Evolutionary conservation across 2,329 filamentous ascomycete species (phyloP), one percentile per base, ranked within the genome.

Genomic region (Blumeriella jaapii): DNA sequence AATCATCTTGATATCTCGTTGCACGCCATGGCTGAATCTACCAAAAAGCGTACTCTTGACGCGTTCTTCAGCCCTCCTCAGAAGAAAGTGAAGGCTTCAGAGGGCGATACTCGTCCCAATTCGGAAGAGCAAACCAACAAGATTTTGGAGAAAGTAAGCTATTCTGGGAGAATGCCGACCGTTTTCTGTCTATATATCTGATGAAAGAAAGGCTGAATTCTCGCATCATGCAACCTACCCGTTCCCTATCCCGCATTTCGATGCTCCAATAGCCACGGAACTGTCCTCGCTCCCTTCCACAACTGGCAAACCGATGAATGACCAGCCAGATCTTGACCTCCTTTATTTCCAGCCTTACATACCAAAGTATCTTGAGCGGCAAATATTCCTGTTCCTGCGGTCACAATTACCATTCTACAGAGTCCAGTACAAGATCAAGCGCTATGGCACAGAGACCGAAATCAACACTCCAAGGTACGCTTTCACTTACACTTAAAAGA

Each of bases 331-430:
- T 44, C 65, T 87, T 0, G 78, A 87, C 52, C 63, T 89, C 0
- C 58, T 87, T 6, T 83, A 83, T 57, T 87, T 79, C 53, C 68
- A 83, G 48, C 81, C 82, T 0, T 87, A 81, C 44, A 66, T 87
- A 3, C 69, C 77, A 0, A 59, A 63, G 2, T 56, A 65, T 9
- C 62, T 72, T 8, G 64, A 72, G 13, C 63, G 65, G 3, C 62
- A 71, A 3, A 57, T 85, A 0, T 89, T 87, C 56, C 60, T 73
- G 10, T 85, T 85, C 50, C 65, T 89, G 2, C 71, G 82, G 1
- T 58, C 64, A n/a, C 68, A 80, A 41, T 59, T 89, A 1, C 79
- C 79, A 6, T 87, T 86, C 58, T 84, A 86, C 50, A 69, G 79
- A 34, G 81, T 86, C 3, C 68, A 74, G 47, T 86, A 86, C 50